phyloP scores from a whole-genome alignment of 331 rosid genomes.

The Stylosanthes scabra region DNA sequence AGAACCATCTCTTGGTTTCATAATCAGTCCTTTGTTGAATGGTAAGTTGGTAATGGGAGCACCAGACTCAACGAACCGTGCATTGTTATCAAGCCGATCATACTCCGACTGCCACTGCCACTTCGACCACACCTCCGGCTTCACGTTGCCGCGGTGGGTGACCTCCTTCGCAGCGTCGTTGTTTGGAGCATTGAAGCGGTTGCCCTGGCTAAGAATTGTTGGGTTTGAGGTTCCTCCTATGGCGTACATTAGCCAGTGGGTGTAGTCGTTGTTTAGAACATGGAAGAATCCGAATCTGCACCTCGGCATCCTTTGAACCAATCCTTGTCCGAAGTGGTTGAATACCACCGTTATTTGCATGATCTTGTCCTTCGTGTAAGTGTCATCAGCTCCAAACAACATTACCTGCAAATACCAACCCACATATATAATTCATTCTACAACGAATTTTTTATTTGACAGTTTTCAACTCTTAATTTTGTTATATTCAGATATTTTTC shows the following conservation, averaged over 20 bases:
- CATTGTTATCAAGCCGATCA: conserved; percentile 17
- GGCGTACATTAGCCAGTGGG: conserved; percentile 77
- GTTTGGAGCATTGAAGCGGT: conserved; percentile 59
- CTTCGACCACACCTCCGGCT: conserved; percentile 38
- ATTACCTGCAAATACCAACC: conserved; percentile 43
- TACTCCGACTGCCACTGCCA: conserved; percentile 60
- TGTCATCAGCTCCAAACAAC: conserved; percentile 67
- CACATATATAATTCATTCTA: too few relatives aligned
- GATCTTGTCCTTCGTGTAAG: conserved; percentile 41
- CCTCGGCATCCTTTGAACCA: conserved; percentile 75
- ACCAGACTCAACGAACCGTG: background rate
- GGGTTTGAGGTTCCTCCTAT: conserved; percentile 66
- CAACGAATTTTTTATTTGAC: too few relatives aligned
- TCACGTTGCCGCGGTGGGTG: conserved; percentile 53
- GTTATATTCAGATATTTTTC: too few relatives aligned
- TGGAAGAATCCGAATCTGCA: conserved; percentile 68
- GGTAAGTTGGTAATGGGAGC: background rate
- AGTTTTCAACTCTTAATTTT: too few relatives aligned
- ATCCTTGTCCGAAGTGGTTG: conserved; percentile 69
- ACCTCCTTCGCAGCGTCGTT: conserved; percentile 37
- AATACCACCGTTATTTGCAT: conserved; percentile 73
- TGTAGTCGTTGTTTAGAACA: conserved; percentile 69
- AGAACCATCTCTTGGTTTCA: background rate
- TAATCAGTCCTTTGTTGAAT: background rate
- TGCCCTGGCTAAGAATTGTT: conserved; percentile 71